These are phyloP conservation scores for Metschnikowia amazonensis DNA, from an alignment of 805 yeast species.

Conservation along the genomic window DNA sequence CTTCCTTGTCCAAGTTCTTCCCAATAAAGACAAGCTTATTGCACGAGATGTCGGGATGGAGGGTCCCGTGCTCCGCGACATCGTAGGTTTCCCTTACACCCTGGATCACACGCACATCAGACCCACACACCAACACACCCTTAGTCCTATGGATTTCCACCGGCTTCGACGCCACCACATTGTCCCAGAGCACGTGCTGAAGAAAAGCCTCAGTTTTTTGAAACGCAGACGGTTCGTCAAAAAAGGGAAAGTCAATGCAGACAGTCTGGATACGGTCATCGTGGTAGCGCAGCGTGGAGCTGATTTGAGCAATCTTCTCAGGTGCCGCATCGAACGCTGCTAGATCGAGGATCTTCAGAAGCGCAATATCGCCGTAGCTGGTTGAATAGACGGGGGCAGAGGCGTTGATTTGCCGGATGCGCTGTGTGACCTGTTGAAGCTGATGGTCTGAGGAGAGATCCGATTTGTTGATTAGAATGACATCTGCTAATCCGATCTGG, in stretches of 20 bases:
- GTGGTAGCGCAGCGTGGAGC: constrained; percentile 26
- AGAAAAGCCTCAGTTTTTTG: constrained; percentile 55
- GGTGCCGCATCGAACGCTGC: constrained; percentile 62
- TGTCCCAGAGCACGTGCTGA: constrained; percentile 77
- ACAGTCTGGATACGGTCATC: constrained; percentile 38
- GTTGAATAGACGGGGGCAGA: constrained; percentile 66
- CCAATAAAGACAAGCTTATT: constrained; percentile 78
- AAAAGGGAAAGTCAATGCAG: constrained; percentile 42
- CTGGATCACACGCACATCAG: constrained; percentile 62
- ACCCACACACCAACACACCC: constrained; percentile 54
- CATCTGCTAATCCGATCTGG: constrained; percentile 89
- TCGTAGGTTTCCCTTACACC: constrained; percentile 95
- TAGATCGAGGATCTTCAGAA: constrained; percentile 65
- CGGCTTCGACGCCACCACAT: constrained; percentile 33
- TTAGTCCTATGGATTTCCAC: constrained; percentile 80
- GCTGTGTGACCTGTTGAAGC: constrained; percentile 29
- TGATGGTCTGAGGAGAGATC: constrained; percentile 45
- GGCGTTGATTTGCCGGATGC: constrained; percentile 56
- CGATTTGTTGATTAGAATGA: constrained; percentile 70
- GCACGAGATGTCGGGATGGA: constrained; percentile 33
- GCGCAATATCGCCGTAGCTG: constrained; percentile 68
- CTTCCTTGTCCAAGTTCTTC: constrained; percentile 45
- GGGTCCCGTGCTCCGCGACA: constrained; percentile 45
- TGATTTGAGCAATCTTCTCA: constrained; percentile 18
- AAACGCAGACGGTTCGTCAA: constrained; percentile 35